phyloP scores from a whole-genome alignment of 352 stramenopile genomes.

The Pythium utonaiense region DNA sequence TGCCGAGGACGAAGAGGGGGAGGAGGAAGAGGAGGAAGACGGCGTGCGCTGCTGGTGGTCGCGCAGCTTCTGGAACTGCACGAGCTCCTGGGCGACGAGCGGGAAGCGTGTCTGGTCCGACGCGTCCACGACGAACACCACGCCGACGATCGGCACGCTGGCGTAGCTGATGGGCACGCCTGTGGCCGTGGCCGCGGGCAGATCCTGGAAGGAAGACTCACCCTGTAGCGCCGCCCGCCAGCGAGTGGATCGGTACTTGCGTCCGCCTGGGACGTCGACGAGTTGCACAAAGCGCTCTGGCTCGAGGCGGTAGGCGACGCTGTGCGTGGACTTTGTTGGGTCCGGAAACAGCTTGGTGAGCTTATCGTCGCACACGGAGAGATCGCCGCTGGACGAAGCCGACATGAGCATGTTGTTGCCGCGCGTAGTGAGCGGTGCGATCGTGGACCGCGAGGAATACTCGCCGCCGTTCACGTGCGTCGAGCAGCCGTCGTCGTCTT shows the following conservation, averaged over 20 bases:
- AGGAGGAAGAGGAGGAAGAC: not conserved
- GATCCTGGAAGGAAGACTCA: not conserved
- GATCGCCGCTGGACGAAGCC: not conserved
- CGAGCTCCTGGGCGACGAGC: slow-evolving; percentile 43
- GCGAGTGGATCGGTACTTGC: slow-evolving; percentile 20
- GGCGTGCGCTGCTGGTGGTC: slow-evolving; percentile 11
- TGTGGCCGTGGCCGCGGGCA: not conserved
- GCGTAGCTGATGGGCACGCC: not conserved
- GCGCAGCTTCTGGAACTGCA: slow-evolving; percentile 41
- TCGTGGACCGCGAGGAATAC: not conserved
- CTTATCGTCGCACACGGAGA: slow-evolving; percentile 4
- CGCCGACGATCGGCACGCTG: slow-evolving; percentile 33
- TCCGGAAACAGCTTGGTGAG: slow-evolving; percentile 5
- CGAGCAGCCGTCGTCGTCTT: not conserved
- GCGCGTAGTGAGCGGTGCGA: not conserved
- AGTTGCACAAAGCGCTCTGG: slow-evolving; percentile 43
- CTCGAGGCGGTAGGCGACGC: slow-evolving; percentile 32
- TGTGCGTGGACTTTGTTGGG: slow-evolving; percentile 6
- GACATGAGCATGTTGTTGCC: slow-evolving; percentile 4
- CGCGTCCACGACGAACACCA: slow-evolving; percentile 53
- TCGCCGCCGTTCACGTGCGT: not conserved
- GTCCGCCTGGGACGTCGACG: slow-evolving; percentile 40
- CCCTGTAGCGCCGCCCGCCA: not conserved
- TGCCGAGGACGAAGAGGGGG: not conserved
- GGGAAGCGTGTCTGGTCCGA: slow-evolving; percentile 47